Conservation (phyloP, 768 basidiomycete species). For the Russula virescens region DNA sequence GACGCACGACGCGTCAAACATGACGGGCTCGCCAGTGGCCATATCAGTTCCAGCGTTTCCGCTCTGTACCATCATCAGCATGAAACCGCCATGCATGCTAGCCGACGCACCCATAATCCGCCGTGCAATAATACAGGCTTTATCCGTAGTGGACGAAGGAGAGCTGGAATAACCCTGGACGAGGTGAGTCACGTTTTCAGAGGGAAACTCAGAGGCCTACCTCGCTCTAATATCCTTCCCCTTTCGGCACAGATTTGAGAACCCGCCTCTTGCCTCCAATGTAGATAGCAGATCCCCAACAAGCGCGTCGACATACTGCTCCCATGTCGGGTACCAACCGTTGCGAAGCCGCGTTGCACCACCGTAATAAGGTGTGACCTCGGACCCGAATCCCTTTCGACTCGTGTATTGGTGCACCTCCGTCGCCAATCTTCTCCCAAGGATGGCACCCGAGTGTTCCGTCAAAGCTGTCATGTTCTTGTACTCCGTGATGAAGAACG, state of each 20-base stretch:
- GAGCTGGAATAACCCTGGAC: constrained; percentile 46
- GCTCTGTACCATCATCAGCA: constrained; percentile 39
- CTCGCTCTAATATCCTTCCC: constrained; percentile 45
- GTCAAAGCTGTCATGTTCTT: constrained; percentile 51
- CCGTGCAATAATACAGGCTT: constrained; percentile 71
- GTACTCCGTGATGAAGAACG: constrained; percentile 73
- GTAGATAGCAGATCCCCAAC: constrained; percentile 52
- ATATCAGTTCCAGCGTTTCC: constrained; percentile 65
- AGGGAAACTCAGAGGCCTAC: constrained; percentile 28
- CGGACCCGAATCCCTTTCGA: constrained; percentile 59
- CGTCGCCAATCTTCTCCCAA: constrained; percentile 58
- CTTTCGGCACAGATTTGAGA: constrained; percentile 44
- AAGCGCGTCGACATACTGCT: constrained; percentile 57
- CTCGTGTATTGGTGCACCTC: constrained; percentile 60
- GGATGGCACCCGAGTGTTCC: constrained; percentile 38
- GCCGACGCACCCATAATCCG: constrained; percentile 63
- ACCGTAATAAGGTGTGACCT: constrained; percentile 62
- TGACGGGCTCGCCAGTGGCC: constrained; percentile 50
- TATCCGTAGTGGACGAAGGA: constrained; percentile 53
- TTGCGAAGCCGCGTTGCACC: constrained; percentile 64
- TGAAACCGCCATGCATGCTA: background rate
- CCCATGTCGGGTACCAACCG: constrained; percentile 71
- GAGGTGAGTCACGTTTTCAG: background rate
- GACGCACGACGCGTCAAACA: constrained; percentile 75
- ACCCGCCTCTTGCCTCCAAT: constrained; percentile 38